Evolutionary conservation across 2,329 filamentous ascomycete genomes (phyloP).

Genomic region (Pestalotiopsis sp.): DNA sequence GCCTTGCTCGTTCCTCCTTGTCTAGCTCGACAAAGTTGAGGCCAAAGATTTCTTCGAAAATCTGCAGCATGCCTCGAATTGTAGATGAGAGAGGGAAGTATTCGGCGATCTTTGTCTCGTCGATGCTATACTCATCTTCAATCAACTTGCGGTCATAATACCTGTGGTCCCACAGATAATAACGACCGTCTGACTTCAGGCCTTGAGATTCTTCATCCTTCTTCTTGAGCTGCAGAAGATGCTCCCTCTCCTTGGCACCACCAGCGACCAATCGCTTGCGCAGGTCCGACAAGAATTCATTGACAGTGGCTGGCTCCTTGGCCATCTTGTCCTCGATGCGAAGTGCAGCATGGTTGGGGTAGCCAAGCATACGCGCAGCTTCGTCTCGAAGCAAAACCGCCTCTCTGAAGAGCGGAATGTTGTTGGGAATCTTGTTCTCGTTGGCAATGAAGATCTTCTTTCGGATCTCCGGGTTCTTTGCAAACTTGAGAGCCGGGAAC

Average conservation of each 20-base stretch:
- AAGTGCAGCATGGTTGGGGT: slow-evolving; percentile 76
- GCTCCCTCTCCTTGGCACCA: slow-evolving; percentile 70
- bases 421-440: slow-evolving; percentile 79
- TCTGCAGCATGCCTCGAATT: slow-evolving; percentile 77
- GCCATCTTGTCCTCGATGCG: slow-evolving; percentile 86
- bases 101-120: slow-evolving; percentile 79
- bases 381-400: slow-evolving; percentile 77
- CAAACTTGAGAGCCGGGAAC: slow-evolving; percentile 79
- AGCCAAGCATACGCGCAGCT: slow-evolving; percentile 75
- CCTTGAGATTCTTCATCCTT: slow-evolving; percentile 64
- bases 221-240: slow-evolving; percentile 76
- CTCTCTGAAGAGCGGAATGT: slow-evolving; percentile 75
- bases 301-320: slow-evolving; percentile 72
- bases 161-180: slow-evolving; percentile 82
- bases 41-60: slow-evolving; percentile 83
- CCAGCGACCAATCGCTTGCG: slow-evolving; percentile 68
- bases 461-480: slow-evolving; percentile 69
- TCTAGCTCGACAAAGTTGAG: slow-evolving; percentile 76
- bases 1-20: slow-evolving; percentile 63
- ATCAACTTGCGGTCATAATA: slow-evolving; percentile 83
- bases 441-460: slow-evolving; percentile 73
- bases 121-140: slow-evolving; percentile 78
- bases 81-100: slow-evolving; percentile 81
- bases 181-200: slow-evolving; percentile 65
- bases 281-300: slow-evolving; percentile 73